phyloP scores from a whole-genome alignment of 2,329 filamentous ascomycete species.

The Laburnicola sp. region DNA sequence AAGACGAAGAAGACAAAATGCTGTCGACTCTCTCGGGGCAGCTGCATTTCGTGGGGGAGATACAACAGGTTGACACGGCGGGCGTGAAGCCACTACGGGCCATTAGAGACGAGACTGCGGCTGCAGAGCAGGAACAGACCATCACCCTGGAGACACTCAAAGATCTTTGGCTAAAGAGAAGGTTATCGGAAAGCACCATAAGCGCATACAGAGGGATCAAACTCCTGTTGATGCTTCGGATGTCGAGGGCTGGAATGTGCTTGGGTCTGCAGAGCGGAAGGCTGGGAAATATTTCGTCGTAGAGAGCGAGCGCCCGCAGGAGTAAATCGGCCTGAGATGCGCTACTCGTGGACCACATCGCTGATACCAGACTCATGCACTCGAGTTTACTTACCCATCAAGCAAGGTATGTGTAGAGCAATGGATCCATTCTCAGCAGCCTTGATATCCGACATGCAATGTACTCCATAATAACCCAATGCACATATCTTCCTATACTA shows the following conservation, averaged over 20 bases:
- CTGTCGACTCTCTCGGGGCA: constrained; percentile 76
- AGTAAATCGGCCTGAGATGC: constrained; percentile 15
- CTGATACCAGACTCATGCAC: not conserved
- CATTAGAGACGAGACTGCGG: constrained; percentile 76
- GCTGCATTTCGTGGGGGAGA: constrained; percentile 84
- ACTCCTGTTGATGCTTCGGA: constrained; percentile 48
- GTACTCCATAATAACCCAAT: too few relatives aligned
- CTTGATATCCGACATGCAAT: too few relatives aligned
- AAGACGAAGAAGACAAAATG: constrained; percentile 69
- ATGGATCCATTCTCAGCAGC: too few relatives aligned
- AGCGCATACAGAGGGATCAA: constrained; percentile 54
- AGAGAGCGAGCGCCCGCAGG: constrained; percentile 57
- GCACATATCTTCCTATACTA: too few relatives aligned
- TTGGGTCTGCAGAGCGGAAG: constrained; percentile 66
- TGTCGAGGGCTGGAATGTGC: constrained; percentile 70
- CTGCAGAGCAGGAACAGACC: constrained; percentile 59
- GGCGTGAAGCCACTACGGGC: constrained; percentile 73
- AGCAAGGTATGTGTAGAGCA: too few relatives aligned
- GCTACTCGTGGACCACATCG: not conserved
- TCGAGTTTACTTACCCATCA: not conserved
- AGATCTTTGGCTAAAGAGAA: constrained; percentile 63
- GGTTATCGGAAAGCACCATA: constrained; percentile 57
- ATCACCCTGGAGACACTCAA: constrained; percentile 62
- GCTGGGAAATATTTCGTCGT: constrained; percentile 78
- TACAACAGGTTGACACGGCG: constrained; percentile 76